Percentiles rank a stretch among this genome's conserved stretches.
These are phyloP conservation scores for Arthroderma uncinatum DNA, from an alignment of 2,329 filamentous ascomycete species.

Conservation along the genomic window DNA sequence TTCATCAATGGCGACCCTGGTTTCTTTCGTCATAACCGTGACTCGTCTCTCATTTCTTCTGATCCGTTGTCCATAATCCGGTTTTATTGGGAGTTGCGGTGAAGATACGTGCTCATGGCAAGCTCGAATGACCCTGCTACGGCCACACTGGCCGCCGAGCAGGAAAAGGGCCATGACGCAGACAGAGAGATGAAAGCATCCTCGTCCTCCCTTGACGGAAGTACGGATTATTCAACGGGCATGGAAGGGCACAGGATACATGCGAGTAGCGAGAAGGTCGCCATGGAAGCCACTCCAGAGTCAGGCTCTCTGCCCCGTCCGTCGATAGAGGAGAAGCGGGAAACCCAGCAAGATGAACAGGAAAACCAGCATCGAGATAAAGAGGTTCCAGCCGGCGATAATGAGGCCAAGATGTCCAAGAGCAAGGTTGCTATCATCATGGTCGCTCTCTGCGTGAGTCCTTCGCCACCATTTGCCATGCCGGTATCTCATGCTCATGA, in stretches of 20 bases:
- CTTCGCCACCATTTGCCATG: neutral
- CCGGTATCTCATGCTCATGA: neutral
- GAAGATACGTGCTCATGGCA: neutral
- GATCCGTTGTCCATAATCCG: neutral
- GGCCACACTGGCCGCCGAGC: neutral
- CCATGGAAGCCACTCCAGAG: neutral
- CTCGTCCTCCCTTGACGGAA: neutral
- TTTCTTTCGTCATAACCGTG: neutral
- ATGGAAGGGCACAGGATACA: neutral
- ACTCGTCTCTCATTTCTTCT: neutral
- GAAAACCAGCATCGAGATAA: neutral
- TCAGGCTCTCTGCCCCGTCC: neutral
- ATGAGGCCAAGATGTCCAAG: slow-evolving; percentile 11
- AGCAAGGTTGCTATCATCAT: slow-evolving; percentile 14
- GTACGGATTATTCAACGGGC: neutral
- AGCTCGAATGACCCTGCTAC: neutral
- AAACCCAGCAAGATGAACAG: neutral
- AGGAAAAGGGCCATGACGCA: neutral
- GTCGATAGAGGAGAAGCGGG: neutral
- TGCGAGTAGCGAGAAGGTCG: neutral
- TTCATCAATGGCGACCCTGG: neutral
- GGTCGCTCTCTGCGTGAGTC: slow-evolving; percentile 14
- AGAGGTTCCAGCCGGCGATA: neutral
- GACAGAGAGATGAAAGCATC: neutral
- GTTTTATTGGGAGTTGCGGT: neutral